These are phyloP conservation scores for Sisymbrium irio DNA, from an alignment of 345 rosid species.

Conservation along the genomic window DNA sequence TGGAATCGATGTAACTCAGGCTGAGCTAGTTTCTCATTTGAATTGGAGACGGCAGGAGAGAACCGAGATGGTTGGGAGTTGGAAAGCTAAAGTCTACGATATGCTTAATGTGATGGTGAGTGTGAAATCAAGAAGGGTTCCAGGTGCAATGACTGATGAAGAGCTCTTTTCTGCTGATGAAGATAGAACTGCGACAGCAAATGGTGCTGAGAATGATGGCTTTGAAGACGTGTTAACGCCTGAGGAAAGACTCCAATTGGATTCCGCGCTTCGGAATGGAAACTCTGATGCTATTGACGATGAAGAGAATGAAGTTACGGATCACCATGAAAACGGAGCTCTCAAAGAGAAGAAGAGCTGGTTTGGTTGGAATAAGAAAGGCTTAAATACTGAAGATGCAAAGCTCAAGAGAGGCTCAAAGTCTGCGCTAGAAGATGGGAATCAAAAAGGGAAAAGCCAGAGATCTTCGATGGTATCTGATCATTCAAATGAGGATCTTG, in stretches of 20 bases:
- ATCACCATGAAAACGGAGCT: conserved; percentile 56
- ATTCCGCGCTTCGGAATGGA: conserved; percentile 69
- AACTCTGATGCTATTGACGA: conserved; percentile 65
- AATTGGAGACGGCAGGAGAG: conserved; percentile 99
- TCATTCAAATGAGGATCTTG: conserved; percentile 50
- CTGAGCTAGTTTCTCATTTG: conserved; percentile 83
- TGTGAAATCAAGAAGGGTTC: conserved; percentile 93
- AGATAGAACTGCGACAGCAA: conserved; percentile 46
- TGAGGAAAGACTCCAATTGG: conserved; percentile 84
- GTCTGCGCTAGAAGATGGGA: conserved; percentile 65
- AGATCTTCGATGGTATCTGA: conserved; percentile 53
- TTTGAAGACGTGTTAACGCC: conserved; percentile 80
- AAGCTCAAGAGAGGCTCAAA: conserved; percentile 73
- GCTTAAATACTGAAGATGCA: conserved; percentile 64
- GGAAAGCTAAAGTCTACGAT: conserved; percentile 97
- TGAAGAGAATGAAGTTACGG: conserved; percentile 58
- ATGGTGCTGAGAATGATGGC: conserved; percentile 60
- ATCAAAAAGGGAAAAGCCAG: conserved; percentile 56
- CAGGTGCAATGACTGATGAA: conserved; percentile 98
- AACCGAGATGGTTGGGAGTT: conserved; percentile 85
- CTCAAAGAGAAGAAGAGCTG: conserved; percentile 88
- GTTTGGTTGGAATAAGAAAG: conserved; percentile 93
- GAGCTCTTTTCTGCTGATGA: conserved; percentile 92
- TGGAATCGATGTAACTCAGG: conserved; percentile 97
- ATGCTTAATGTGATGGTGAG: conserved; percentile 98